A percentile compares a stretch with the other conserved stretches of the same genome.
Evolutionary conservation across 2,329 filamentous ascomycete genomes (phyloP).

Genomic region (Colletotrichum lindemuthianum): DNA sequence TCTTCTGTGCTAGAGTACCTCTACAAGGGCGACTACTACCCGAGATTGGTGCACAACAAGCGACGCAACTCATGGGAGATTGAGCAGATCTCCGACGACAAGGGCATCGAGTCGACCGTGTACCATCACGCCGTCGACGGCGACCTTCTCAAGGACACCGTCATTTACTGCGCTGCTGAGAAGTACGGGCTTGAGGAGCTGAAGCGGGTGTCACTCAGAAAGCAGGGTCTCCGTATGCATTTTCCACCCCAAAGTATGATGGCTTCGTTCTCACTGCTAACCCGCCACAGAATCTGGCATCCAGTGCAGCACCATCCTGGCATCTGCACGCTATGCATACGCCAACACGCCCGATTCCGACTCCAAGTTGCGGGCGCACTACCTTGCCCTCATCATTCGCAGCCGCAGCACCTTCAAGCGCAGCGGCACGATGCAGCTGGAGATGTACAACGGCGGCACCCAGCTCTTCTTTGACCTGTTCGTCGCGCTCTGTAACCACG

Average conservation of each 20-base stretch:
- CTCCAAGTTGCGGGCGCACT: slow-evolving; percentile 90
- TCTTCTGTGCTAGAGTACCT: slow-evolving; percentile 90
- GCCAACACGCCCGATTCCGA: slow-evolving; percentile 88
- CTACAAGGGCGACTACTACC: slow-evolving; percentile 94
- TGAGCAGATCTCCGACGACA: slow-evolving; percentile 67
- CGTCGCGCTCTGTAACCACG: slow-evolving; percentile 91
- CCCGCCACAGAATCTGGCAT: slow-evolving; percentile 72
- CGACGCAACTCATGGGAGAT: slow-evolving; percentile 82
- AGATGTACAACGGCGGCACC: slow-evolving; percentile 88
- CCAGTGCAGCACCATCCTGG: slow-evolving; percentile 84
- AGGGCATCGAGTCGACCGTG: slow-evolving; percentile 71
- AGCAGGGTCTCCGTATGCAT: slow-evolving; percentile 82
- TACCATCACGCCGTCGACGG: slow-evolving; percentile 72
- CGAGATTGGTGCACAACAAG: slow-evolving; percentile 84
- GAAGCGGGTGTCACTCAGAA: slow-evolving; percentile 84
- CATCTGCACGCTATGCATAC: slow-evolving; percentile 90
- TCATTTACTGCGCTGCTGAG: slow-evolving; percentile 90
- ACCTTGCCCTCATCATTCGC: slow-evolving; percentile 90
- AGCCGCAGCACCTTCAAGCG: slow-evolving; percentile 89
- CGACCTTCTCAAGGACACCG: slow-evolving; percentile 85
- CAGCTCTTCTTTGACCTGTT: slow-evolving; percentile 93
- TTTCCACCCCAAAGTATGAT: not conserved
- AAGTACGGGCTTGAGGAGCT: slow-evolving; percentile 86
- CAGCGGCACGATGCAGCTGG: slow-evolving; percentile 93
- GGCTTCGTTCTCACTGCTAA: slow-evolving; percentile 13